phyloP scores from a whole-genome alignment of 2,329 filamentous ascomycete genomes.

The Claviceps fusiformis region DNA sequence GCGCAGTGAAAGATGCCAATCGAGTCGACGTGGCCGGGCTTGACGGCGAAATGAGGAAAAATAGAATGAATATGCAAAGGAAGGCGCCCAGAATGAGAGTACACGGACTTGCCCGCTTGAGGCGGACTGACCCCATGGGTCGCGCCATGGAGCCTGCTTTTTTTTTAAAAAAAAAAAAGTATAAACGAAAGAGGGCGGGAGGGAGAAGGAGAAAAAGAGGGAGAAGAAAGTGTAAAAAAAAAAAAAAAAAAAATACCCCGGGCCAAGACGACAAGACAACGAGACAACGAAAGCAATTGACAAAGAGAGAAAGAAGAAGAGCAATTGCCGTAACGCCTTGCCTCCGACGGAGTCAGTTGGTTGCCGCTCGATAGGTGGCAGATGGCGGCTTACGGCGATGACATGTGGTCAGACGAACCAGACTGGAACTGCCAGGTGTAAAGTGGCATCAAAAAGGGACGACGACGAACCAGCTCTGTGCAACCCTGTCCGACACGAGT shows the following conservation, averaged over 20 bases:
- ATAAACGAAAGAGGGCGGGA: background rate
- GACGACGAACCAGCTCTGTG: background rate
- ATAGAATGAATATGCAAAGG: conserved; percentile 58
- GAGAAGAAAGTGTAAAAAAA: background rate
- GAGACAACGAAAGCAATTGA: background rate
- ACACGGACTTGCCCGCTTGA: conserved; percentile 68
- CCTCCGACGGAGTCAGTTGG: background rate
- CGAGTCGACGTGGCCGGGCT: conserved; percentile 30
- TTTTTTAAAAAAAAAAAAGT: background rate
- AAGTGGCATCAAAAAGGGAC: background rate
- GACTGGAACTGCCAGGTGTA: background rate
- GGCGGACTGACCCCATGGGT: conserved; percentile 51
- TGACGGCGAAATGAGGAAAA: conserved; percentile 45
- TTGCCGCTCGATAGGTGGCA: conserved; percentile 5
- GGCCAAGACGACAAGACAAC: background rate
- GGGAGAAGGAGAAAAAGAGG: background rate
- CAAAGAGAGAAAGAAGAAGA: background rate
- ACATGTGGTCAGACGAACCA: conserved; percentile 3
- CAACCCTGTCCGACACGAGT: background rate
- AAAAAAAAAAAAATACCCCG: background rate
- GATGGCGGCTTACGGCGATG: conserved; percentile 1
- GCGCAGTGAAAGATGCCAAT: conserved; percentile 32
- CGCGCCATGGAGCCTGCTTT: conserved; percentile 33
- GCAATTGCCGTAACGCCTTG: background rate
- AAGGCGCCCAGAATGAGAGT: conserved; percentile 59